Conservation (phyloP, 441 rosid genomes). For the Pelargonium cotyledonis region DNA sequence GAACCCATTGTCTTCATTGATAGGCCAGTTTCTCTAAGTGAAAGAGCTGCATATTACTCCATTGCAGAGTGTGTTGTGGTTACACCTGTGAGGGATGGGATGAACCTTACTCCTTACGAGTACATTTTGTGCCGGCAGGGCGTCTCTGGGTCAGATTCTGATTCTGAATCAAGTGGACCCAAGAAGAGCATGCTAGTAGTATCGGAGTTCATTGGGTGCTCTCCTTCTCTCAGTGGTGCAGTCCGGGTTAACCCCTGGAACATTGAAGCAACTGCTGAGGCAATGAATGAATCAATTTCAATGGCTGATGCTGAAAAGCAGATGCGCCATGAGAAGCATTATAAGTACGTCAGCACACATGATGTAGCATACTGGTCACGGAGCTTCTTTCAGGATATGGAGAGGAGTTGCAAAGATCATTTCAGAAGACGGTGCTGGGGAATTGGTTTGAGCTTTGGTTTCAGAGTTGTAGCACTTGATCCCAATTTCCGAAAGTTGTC, state of each 20-base stretch:
- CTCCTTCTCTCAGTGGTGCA: slow-evolving; percentile 63
- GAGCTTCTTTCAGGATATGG: slow-evolving; percentile 73
- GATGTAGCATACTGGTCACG: slow-evolving; percentile 71
- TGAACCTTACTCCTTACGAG: slow-evolving; percentile 77
- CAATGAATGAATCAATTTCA: slow-evolving; percentile 68
- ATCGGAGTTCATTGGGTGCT: slow-evolving; percentile 34
- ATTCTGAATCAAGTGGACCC: slow-evolving; percentile 34
- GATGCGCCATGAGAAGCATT: slow-evolving; percentile 75
- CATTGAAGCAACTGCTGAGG: slow-evolving; percentile 58
- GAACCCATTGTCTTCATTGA: slow-evolving; percentile 63
- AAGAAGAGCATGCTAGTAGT: slow-evolving; percentile 75
- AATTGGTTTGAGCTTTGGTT: slow-evolving; percentile 66
- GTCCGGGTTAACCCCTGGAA: slow-evolving; percentile 77
- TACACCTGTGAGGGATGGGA: slow-evolving; percentile 78
- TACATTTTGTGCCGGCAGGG: slow-evolving; percentile 70
- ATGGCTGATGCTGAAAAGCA: slow-evolving; percentile 56
- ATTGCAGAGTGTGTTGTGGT: slow-evolving; percentile 70
- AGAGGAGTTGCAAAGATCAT: slow-evolving; percentile 65
- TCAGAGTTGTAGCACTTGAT: slow-evolving; percentile 20
- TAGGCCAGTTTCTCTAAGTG: slow-evolving; percentile 52
- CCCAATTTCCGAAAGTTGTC: slow-evolving; percentile 63
- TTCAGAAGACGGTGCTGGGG: slow-evolving; percentile 72
- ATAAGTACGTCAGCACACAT: slow-evolving; percentile 59
- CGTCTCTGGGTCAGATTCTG: slow-evolving; percentile 35
- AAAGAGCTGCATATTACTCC: slow-evolving; percentile 59